phyloP scores from a whole-genome alignment of 441 rosid species.

The Brassica hybrid region DNA sequence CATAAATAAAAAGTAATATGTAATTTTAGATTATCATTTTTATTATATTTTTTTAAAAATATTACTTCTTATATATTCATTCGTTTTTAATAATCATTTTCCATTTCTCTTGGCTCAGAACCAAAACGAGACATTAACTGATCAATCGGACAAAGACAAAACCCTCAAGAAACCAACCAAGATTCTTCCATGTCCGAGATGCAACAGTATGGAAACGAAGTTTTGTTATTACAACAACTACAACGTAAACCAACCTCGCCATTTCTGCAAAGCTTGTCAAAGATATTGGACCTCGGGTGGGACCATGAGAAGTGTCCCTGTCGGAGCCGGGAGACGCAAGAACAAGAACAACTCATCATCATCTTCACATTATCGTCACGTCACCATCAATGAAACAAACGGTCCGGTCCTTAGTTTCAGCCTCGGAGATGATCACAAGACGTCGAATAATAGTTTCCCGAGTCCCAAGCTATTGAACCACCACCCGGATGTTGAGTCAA shows the following conservation, averaged over 20 bases:
- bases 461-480: conserved; percentile 18
- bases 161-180: conserved; percentile 78
- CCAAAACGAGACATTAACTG: conserved; percentile 25
- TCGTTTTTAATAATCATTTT: conserved; percentile 8
- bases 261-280: conserved; percentile 90
- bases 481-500: conserved; percentile 33
- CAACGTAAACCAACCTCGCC: conserved; percentile 81
- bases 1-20: neutral
- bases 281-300: conserved; percentile 92
- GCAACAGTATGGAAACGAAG: conserved; percentile 87
- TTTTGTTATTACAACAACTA: conserved; percentile 88
- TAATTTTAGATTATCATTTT: neutral
- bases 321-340: conserved; percentile 89
- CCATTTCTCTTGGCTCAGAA: conserved; percentile 18
- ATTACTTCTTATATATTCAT: neutral
- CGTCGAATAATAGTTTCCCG: no score
- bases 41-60: neutral
- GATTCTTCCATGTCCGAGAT: conserved; percentile 83
- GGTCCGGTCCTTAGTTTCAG: conserved; percentile 75
- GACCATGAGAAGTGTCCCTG: conserved; percentile 82
- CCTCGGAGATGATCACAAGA: conserved; percentile 45
- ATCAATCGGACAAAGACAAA: conserved; percentile 40
- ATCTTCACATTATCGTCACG: conserved; percentile 56
- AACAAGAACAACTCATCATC: conserved; percentile 59
- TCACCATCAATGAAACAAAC: conserved; percentile 63